Conservation (phyloP, 306 rosid genomes). For the Quercus cerris region DNA sequence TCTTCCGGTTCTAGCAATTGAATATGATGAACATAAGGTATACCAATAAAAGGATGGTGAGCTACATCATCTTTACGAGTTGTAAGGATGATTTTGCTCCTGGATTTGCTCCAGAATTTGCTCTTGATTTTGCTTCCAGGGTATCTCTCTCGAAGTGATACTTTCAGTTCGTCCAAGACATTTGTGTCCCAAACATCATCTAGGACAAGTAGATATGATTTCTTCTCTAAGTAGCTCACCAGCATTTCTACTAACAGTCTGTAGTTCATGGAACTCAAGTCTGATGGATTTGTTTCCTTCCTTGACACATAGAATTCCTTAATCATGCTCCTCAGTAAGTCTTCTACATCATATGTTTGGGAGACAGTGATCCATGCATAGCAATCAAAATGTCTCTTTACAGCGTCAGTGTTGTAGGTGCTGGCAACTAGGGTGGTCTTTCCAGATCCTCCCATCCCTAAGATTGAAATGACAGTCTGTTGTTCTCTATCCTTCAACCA, state of each 20-base stretch:
- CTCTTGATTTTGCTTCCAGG: too few relatives aligned
- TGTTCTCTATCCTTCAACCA: conserved; percentile 1
- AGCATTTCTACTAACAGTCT: background rate
- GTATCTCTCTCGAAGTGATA: background rate
- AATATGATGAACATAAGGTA: background rate
- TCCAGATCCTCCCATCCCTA: conserved; percentile 11
- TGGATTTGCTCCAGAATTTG: too few relatives aligned
- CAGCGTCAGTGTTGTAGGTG: background rate
- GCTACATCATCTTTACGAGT: background rate
- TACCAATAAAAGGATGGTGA: background rate
- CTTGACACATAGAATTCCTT: background rate
- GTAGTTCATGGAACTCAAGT: background rate
- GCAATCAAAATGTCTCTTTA: background rate
- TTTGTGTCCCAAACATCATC: background rate
- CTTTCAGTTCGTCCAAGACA: background rate
- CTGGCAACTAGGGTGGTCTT: conserved; percentile 11
- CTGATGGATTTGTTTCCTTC: background rate
- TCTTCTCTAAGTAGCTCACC: background rate
- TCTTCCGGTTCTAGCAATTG: too few relatives aligned
- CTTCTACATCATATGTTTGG: background rate
- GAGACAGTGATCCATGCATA: background rate
- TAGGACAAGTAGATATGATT: background rate
- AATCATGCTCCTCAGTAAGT: background rate
- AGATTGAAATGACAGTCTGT: conserved; percentile 1
- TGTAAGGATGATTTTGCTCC: background rate